Percentiles rank a stretch among this genome's conserved stretches.
phyloP scores from a whole-genome alignment of 1,284 basidiomycete species.

The Thelephora terrestris region DNA sequence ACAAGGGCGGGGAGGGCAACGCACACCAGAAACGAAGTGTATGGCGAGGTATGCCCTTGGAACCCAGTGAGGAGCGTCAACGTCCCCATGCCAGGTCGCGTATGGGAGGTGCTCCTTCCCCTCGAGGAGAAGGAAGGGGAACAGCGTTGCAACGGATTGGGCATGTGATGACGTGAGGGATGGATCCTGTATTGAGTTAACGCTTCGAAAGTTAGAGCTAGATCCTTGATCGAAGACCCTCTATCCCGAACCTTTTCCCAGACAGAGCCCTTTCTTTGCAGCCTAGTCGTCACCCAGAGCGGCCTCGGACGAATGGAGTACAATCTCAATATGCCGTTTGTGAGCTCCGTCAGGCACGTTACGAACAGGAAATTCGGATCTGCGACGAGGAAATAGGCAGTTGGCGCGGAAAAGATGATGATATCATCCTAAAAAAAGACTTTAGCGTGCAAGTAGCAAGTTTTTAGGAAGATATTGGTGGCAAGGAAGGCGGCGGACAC shows the following conservation, averaged over 20 bases:
- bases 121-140: not conserved
- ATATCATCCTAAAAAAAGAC: not conserved
- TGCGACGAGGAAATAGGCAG: not conserved
- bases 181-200: not conserved
- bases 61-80: not conserved
- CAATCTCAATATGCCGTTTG: not conserved
- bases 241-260: not conserved
- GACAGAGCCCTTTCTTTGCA: not conserved
- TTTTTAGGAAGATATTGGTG: not conserved
- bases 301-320: not conserved
- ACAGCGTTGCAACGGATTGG: not conserved
- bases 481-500: not conserved
- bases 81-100: not conserved
- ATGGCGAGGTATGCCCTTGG: not conserved
- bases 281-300: not conserved
- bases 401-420: not conserved
- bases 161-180: not conserved
- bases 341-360: not conserved
- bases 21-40: not conserved
- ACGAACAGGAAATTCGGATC: not conserved
- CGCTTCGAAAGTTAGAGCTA: not conserved
- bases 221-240: not conserved
- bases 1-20: not conserved
- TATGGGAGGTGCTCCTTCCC: not conserved
- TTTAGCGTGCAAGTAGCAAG: too few relatives aligned